Base-by-base conservation (phyloP, 345 rosid genomes). In the Bretschneidera sinensis region DNA sequence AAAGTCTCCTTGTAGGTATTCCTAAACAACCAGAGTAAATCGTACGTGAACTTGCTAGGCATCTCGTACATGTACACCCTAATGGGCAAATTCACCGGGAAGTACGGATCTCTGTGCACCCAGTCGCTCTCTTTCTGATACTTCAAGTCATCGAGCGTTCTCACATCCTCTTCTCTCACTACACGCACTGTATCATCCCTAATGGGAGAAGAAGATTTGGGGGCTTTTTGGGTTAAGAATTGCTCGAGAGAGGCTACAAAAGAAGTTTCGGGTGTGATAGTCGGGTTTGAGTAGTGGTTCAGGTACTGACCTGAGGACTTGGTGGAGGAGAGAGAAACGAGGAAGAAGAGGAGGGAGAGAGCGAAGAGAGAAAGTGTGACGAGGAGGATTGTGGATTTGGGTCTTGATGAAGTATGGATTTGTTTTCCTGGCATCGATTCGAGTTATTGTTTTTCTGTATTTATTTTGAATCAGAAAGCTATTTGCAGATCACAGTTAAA, bases 21-120 rank as follows among this genome's bases (percentile, higher is more conserved):
- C 59, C 74, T 64, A 72, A 91, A 91, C 59, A 90, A 71, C 84
- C 76, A 66, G 49, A 91, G 92, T 66, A 94, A 78, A 76, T 94
- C 96, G 43, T 79, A 76, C 20, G 96, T 95, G 75, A 91, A 88
- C 75, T 85, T 91, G 24, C 57, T 69, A 34, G 97, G 99, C 99
- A 91, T 94, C 49, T 83, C 82, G 65, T 94, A 94, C 1, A 91
- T 91, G 60, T 91, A 88, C 72, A 91, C 95, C 75, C 87, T 78
- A 49, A 94, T 57, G 50, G 89, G 95, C 20, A 74, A 64, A 21
- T 54, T 71, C 23, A 78, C 9, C 8, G 92, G 95, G 66, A 79
- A 86, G 57, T 61, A 70, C 31, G 79, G 78, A 58, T 75, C 75
- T 43, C 59, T 65, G 39, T 59, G 73, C 39, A 84, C 1, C 71